These are phyloP conservation scores for Elongisporangium anandrum DNA, from an alignment of 352 stramenopile genomes.

Conservation along the genomic window DNA sequence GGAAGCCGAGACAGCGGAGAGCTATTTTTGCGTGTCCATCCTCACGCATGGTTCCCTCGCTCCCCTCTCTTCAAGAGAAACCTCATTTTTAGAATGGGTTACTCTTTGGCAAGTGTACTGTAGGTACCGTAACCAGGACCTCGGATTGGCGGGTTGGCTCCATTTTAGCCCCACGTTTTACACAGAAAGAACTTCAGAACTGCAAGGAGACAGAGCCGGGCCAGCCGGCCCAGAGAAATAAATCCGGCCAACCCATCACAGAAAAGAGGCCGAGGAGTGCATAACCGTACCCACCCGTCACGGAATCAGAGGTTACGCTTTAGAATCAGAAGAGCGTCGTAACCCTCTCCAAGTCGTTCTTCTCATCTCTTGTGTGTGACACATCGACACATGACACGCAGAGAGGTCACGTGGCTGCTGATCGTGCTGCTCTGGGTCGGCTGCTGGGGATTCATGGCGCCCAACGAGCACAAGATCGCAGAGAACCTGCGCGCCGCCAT, in stretches of 20 bases:
- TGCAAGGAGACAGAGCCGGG: background rate
- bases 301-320: background rate
- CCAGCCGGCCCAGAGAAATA: background rate
- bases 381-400: background rate
- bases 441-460: background rate
- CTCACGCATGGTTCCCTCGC: background rate
- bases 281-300: background rate
- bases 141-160: background rate
- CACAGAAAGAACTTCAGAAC: background rate
- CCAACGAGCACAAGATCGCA: slow-evolving; percentile 31
- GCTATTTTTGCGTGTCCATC: background rate
- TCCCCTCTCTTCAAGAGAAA: background rate
- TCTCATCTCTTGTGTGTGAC: background rate
- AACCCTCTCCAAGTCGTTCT: background rate
- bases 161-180: background rate
- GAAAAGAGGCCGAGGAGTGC: background rate
- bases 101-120: background rate
- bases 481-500: slow-evolving; percentile 24
- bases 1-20: background rate
- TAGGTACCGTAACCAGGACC: background rate
- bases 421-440: background rate
- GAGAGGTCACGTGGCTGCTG: background rate
- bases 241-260: background rate
- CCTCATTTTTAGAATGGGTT: background rate
- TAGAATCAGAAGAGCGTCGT: no score